Evolutionary conservation across 192 early-diverging fungal genomes (phyloP).

Genomic region (Endogone sp.): DNA sequence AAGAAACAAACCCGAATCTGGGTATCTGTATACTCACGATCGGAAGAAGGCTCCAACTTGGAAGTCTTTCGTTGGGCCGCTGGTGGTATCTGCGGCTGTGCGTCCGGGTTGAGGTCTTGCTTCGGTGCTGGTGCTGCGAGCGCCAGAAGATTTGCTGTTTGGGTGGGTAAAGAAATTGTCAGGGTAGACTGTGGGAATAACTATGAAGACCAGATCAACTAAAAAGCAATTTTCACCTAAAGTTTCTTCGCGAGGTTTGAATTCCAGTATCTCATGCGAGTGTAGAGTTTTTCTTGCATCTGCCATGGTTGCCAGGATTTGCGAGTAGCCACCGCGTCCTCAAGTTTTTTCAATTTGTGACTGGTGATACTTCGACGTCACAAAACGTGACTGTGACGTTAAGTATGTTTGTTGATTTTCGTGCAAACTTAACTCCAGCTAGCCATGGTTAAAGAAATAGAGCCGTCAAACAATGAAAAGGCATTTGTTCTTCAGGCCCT

Average conservation of each 20-base stretch:
- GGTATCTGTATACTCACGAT: constrained; percentile 11
- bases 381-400: too few species aligned
- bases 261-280: constrained; percentile 11
- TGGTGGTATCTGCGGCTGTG: constrained; percentile 20
- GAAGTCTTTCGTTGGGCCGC: constrained; percentile 38
- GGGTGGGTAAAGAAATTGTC: background rate
- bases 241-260: constrained; percentile 10
- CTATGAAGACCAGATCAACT: too few species aligned
- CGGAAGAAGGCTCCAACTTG: constrained; percentile 29
- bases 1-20: background rate
- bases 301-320: too few species aligned
- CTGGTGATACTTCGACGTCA: too few species aligned
- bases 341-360: too few species aligned
- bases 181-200: too few species aligned
- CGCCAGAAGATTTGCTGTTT: constrained; percentile 2
- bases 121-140: background rate
- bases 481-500: constrained; percentile 74
- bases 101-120: background rate
- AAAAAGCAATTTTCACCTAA: background rate
- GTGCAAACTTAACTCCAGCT: too few species aligned
- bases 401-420: too few species aligned
- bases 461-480: constrained; percentile 70
- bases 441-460: constrained; percentile 9
- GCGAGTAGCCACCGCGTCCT: too few species aligned
- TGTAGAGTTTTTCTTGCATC: background rate